phyloP scores from a whole-genome alignment of 2,329 filamentous ascomycete species.

The Colletotrichum euphorbiae region DNA sequence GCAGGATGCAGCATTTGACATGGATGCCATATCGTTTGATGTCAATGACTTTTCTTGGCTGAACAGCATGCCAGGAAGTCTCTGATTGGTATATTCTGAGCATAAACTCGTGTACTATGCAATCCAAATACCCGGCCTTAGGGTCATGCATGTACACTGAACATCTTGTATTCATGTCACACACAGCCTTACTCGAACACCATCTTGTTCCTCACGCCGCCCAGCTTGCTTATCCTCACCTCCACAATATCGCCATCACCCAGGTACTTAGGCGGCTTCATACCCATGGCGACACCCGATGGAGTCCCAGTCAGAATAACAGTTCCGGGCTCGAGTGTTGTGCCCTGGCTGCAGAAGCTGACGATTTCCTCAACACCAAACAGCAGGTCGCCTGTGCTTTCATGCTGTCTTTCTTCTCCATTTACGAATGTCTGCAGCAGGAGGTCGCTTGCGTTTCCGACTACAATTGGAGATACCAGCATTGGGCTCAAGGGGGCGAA shows the following conservation, averaged over 20 bases:
- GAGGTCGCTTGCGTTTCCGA: slow-evolving; percentile 47
- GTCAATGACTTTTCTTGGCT: slow-evolving; percentile 50
- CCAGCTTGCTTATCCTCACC: slow-evolving; percentile 54
- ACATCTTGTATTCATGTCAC: neutral
- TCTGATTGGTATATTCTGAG: slow-evolving; percentile 40
- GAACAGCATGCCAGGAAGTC: slow-evolving; percentile 49
- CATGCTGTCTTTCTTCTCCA: slow-evolving; percentile 61
- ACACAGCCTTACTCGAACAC: slow-evolving; percentile 45
- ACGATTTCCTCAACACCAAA: slow-evolving; percentile 61
- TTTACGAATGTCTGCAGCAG: slow-evolving; percentile 58
- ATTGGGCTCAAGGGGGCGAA: slow-evolving; percentile 67
- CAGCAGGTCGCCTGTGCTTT: slow-evolving; percentile 61
- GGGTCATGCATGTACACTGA: neutral
- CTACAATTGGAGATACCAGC: slow-evolving; percentile 47
- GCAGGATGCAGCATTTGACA: slow-evolving; percentile 38
- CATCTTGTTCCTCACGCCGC: slow-evolving; percentile 53
- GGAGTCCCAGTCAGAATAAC: slow-evolving; percentile 63
- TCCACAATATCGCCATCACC: slow-evolving; percentile 57
- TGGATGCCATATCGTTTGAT: slow-evolving; percentile 47
- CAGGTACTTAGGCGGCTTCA: slow-evolving; percentile 56
- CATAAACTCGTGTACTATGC: neutral
- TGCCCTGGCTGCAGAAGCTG: slow-evolving; percentile 58
- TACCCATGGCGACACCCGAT: slow-evolving; percentile 60
- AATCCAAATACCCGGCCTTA: neutral
- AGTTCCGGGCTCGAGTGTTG: slow-evolving; percentile 63